A percentile compares a stretch with the other conserved stretches of the same genome.
These are phyloP conservation scores for Fusarium torulosum DNA, from an alignment of 2,329 filamentous ascomycete species.

Conservation along the genomic window DNA sequence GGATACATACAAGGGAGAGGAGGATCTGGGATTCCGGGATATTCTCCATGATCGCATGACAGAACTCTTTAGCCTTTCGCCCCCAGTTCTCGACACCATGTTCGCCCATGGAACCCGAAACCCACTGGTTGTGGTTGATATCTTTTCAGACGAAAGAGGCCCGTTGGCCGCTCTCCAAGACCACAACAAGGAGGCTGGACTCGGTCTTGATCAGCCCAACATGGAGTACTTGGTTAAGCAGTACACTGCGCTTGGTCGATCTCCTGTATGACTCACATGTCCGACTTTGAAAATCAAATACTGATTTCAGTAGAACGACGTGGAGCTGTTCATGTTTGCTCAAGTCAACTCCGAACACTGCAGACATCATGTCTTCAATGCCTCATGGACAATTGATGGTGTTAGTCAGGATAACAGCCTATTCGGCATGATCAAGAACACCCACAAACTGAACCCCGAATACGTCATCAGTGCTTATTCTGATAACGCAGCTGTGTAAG, in stretches of 20 bases:
- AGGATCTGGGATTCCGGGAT: constrained; percentile 71
- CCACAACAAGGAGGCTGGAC: constrained; percentile 85
- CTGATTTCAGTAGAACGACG: constrained; percentile 68
- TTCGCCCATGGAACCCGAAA: constrained; percentile 76
- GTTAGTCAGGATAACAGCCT: constrained; percentile 81
- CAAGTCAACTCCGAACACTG: constrained; percentile 99
- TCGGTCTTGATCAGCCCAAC: constrained; percentile 88
- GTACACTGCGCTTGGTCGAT: constrained; percentile 62
- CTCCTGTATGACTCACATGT: constrained; percentile 61
- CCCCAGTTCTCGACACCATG: constrained; percentile 79
- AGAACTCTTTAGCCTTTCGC: constrained; percentile 76
- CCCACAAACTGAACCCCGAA: constrained; percentile 83
- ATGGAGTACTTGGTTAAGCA: constrained; percentile 91
- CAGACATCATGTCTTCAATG: constrained; percentile 91
- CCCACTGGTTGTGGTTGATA: constrained; percentile 80
- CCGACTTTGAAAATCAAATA: constrained; percentile 26
- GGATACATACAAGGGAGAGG: constrained; percentile 57
- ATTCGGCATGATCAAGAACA: constrained; percentile 97
- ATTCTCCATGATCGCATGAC: constrained; percentile 95
- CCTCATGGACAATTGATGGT: constrained; percentile 94
- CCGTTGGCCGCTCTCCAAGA: constrained; percentile 80
- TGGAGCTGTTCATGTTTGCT: constrained; percentile 99
- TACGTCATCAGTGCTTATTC: constrained; percentile 96
- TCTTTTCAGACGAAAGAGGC: constrained; percentile 73
- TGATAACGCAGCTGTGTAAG: constrained; percentile 91